Evolutionary conservation across 108 stramenopile species (phyloP).

Genomic region (Conticribra weissflogii): DNA sequence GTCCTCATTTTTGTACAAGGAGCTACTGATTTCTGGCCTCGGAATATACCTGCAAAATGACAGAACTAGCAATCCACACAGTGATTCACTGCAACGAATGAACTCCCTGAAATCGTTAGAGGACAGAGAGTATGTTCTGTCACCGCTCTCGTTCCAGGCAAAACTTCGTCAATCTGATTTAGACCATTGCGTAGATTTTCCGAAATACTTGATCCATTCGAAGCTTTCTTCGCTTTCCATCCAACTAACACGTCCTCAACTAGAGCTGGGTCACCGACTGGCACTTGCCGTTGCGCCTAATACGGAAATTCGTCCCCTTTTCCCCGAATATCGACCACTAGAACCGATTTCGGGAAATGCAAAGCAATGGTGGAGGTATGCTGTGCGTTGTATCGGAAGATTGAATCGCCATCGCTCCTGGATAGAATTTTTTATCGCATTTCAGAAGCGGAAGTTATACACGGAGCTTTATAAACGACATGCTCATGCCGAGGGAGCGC

Average conservation of each 20-base stretch:
- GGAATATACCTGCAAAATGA: conserved; percentile 70
- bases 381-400: conserved; percentile 77
- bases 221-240: conserved; percentile 69
- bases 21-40: conserved; percentile 66
- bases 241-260: conserved; percentile 62
- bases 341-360: conserved; percentile 33
- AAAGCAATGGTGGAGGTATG: conserved; percentile 84
- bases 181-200: conserved; percentile 65
- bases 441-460: conserved; percentile 73
- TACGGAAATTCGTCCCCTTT: conserved; percentile 53
- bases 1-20: conserved; percentile 72
- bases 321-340: conserved; percentile 85
- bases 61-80: not conserved
- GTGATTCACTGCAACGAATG: conserved; percentile 17
- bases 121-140: conserved; percentile 62
- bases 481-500: conserved; percentile 47
- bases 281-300: conserved; percentile 43
- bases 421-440: conserved; percentile 75
- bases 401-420: conserved; percentile 72
- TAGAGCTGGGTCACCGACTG: conserved; percentile 67
- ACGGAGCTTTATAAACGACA: conserved; percentile 76
- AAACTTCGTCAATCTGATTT: conserved; percentile 79
- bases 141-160: conserved; percentile 79
- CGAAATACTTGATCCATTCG: conserved; percentile 75
- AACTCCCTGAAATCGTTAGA: conserved; percentile 7